These are phyloP conservation scores for Talaromyces rugulosus DNA, from an alignment of 2,329 filamentous ascomycete species.

Conservation along the genomic window DNA sequence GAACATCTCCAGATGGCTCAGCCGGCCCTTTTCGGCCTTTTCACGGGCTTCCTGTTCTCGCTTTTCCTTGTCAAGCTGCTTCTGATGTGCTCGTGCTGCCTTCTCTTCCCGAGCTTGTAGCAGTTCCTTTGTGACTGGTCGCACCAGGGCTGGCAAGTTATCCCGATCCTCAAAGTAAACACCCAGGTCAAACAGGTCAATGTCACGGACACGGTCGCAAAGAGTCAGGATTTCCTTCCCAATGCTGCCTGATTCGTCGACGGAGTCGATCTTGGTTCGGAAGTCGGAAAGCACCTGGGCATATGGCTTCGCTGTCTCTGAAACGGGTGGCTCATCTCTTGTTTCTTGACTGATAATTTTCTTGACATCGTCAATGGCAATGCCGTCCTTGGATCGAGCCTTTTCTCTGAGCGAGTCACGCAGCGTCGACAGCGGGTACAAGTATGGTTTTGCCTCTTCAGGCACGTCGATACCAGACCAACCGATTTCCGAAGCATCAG, in stretches of 20 bases:
- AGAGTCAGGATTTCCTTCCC: conserved; percentile 71
- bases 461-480: conserved; percentile 65
- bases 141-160: conserved; percentile 66
- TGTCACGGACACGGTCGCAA: conserved; percentile 76
- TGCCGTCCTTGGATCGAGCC: conserved; percentile 47
- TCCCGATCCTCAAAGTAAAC: conserved; percentile 85
- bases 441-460: conserved; percentile 53
- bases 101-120: conserved; percentile 53
- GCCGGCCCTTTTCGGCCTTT: conserved; percentile 52
- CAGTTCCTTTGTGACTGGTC: conserved; percentile 59
- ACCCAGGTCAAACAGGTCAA: conserved; percentile 73
- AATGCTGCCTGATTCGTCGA: conserved; percentile 46
- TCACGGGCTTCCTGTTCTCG: conserved; percentile 50
- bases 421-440: conserved; percentile 56
- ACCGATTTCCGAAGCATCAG: conserved; percentile 47
- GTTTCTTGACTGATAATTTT: conserved; percentile 33
- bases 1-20: conserved; percentile 58
- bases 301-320: conserved; percentile 39
- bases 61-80: conserved; percentile 58
- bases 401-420: conserved; percentile 56
- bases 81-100: conserved; percentile 41
- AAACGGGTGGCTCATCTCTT: conserved; percentile 17
- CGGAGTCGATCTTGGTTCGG: conserved; percentile 34
- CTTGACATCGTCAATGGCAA: conserved; percentile 34
- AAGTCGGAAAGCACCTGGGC: conserved; percentile 44